phyloP scores from a whole-genome alignment of 768 basidiomycete species.

The Lactifluus hygrophoroides region DNA sequence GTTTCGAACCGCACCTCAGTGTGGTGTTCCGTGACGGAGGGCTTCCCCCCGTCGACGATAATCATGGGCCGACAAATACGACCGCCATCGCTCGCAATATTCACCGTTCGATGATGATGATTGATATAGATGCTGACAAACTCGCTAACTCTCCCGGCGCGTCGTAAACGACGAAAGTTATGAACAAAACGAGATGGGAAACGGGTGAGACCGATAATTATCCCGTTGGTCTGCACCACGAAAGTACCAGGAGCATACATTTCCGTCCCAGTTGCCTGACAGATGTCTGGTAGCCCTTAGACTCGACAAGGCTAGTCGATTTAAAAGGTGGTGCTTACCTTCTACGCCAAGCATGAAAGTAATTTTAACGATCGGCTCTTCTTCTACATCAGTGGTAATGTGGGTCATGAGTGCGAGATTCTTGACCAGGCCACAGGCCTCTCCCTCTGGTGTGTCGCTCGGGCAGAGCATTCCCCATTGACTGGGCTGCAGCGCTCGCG shows the following conservation, averaged over 20 bases:
- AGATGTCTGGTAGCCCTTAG: conserved; percentile 58
- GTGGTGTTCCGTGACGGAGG: conserved; percentile 74
- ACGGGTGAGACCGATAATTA: conserved; percentile 87
- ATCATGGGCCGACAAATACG: conserved; percentile 97
- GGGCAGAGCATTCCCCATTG: conserved; percentile 99
- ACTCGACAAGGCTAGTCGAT: too few species aligned
- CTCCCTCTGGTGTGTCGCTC: conserved; percentile 98
- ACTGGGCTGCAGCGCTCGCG: conserved; percentile 91
- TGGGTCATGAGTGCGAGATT: conserved; percentile 99
- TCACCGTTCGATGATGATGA: conserved; percentile 88
- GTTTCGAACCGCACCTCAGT: conserved; percentile 46
- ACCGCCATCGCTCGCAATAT: conserved; percentile 95
- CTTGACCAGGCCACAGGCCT: conserved; percentile 97
- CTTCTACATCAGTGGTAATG: conserved; percentile 97
- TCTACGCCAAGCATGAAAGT: conserved; percentile 96
- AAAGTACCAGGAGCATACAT: conserved; percentile 91
- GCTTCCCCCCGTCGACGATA: conserved; percentile 77
- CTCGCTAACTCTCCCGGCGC: conserved; percentile 87
- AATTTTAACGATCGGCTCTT: conserved; percentile 83
- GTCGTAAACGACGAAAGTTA: conserved; percentile 86
- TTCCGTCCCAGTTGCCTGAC: conserved; percentile 86
- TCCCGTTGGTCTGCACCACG: conserved; percentile 95
- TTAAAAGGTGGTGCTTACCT: conserved; percentile 47
- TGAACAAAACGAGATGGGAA: conserved; percentile 77
- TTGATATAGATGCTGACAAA: conserved; percentile 97